Conservation (phyloP, 495 filamentous ascomycete genomes). For the Hyphodiscus hymeniophilus region DNA sequence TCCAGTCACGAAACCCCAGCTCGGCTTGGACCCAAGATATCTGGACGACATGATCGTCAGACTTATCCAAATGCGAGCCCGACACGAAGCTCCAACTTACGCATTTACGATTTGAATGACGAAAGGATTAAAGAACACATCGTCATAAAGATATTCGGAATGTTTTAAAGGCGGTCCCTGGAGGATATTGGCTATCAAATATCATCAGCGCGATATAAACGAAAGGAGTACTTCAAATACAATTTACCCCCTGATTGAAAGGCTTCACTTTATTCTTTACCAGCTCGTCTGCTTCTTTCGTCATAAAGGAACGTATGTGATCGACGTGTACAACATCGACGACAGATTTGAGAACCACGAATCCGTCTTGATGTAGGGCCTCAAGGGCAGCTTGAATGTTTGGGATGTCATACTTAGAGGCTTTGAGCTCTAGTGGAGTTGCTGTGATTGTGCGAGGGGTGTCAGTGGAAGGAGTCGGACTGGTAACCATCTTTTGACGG, state of each 20-base stretch:
- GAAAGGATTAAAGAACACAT: conserved; percentile 32
- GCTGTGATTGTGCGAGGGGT: conserved; percentile 12
- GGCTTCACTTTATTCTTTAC: conserved; percentile 19
- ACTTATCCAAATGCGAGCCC: background rate
- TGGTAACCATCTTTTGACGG: background rate
- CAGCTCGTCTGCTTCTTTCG: conserved; percentile 19
- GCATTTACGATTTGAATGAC: conserved; percentile 26
- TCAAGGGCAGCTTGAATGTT: conserved; percentile 22
- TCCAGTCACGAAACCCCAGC: conserved; percentile 27
- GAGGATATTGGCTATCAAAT: conserved; percentile 22
- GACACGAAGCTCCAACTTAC: conserved; percentile 16
- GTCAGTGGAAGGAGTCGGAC: background rate
- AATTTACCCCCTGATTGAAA: conserved; percentile 26
- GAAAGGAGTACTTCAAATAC: conserved; percentile 4
- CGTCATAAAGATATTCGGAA: conserved; percentile 24
- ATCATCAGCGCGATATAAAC: conserved; percentile 1
- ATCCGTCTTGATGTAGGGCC: conserved; percentile 24
- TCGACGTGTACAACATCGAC: conserved; percentile 22
- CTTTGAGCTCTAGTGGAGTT: conserved; percentile 16
- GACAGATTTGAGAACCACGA: conserved; percentile 23
- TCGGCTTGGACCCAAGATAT: conserved; percentile 23
- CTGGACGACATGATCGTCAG: conserved; percentile 4
- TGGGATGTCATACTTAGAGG: conserved; percentile 7
- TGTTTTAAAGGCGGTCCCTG: conserved; percentile 23
- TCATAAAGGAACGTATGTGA: conserved; percentile 20